These are phyloP conservation scores for Incumbomyces delicatus DNA, from an alignment of 2,329 filamentous ascomycete genomes.

Conservation along the genomic window DNA sequence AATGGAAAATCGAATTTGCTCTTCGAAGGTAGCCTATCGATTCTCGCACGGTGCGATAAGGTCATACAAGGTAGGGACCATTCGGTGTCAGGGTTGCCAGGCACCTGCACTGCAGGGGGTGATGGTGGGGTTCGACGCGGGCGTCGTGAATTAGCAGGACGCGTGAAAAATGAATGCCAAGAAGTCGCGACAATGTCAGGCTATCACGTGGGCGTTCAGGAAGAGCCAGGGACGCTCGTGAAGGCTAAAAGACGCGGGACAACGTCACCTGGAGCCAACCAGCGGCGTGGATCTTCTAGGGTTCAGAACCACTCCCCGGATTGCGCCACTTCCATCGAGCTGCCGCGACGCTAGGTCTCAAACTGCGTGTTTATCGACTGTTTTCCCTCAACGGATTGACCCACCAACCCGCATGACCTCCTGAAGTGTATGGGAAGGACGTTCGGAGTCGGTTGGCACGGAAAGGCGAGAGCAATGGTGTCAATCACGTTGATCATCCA, in stretches of 20 bases:
- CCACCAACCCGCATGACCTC: not conserved
- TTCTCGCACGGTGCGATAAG: too few species aligned
- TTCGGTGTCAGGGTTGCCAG: too few species aligned
- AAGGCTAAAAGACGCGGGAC: not conserved
- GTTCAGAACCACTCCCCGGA: not conserved
- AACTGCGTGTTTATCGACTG: conserved; percentile 1
- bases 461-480: conserved; percentile 1
- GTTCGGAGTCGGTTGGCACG: not conserved
- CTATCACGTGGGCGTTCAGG: not conserved
- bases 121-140: too few species aligned
- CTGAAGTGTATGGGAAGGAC: not conserved
- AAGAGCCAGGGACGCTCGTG: too few species aligned
- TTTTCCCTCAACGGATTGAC: not conserved
- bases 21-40: too few species aligned
- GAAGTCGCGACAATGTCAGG: not conserved
- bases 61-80: too few species aligned
- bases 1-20: not conserved
- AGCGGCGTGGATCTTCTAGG: not conserved
- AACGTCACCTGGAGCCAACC: not conserved
- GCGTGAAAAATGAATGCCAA: too few species aligned
- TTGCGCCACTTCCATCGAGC: not conserved
- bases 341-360: not conserved
- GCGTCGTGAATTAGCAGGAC: too few species aligned
- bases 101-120: too few species aligned
- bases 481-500: not conserved